These are phyloP conservation scores for Cynanchum wilfordii DNA, from an alignment of 257 asterid genomes.

Conservation along the genomic window DNA sequence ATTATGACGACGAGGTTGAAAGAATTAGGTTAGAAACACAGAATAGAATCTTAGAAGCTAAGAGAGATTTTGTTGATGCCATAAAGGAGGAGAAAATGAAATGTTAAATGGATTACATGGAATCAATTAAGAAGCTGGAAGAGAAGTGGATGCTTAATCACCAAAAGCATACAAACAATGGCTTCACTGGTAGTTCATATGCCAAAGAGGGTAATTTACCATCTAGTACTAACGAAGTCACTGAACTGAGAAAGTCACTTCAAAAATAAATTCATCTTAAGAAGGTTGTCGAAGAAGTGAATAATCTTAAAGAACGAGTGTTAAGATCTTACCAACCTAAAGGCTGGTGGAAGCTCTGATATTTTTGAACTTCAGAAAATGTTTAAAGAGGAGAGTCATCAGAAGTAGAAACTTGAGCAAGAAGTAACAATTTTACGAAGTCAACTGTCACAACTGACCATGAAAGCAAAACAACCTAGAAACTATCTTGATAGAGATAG, in stretches of 20 bases:
- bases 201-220: constrained; percentile 42
- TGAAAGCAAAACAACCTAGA: constrained; percentile 65
- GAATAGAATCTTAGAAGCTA: constrained; percentile 68
- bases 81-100: constrained; percentile 93
- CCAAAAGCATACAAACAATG: constrained; percentile 55
- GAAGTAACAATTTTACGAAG: constrained; percentile 72
- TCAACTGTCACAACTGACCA: constrained; percentile 63
- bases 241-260: constrained; percentile 62
- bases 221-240: constrained; percentile 46
- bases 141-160: constrained; percentile 87
- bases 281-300: constrained; percentile 81
- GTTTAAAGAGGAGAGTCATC: constrained; percentile 72
- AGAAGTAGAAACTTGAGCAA: constrained; percentile 88
- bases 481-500: constrained; percentile 50
- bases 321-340: constrained; percentile 56
- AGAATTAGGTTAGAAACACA: constrained; percentile 85
- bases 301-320: no score
- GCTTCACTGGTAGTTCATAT: constrained; percentile 16
- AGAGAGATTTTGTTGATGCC: constrained; percentile 66
- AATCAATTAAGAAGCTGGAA: constrained; percentile 93
- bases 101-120: constrained; percentile 97
- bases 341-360: constrained; percentile 60
- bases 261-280: constrained; percentile 61
- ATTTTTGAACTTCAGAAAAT: constrained; percentile 53
- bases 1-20: constrained; percentile 75